These are phyloP conservation scores for Hymenoscyphus fraxineus DNA, from an alignment of 2,329 filamentous ascomycete species.

Conservation along the genomic window DNA sequence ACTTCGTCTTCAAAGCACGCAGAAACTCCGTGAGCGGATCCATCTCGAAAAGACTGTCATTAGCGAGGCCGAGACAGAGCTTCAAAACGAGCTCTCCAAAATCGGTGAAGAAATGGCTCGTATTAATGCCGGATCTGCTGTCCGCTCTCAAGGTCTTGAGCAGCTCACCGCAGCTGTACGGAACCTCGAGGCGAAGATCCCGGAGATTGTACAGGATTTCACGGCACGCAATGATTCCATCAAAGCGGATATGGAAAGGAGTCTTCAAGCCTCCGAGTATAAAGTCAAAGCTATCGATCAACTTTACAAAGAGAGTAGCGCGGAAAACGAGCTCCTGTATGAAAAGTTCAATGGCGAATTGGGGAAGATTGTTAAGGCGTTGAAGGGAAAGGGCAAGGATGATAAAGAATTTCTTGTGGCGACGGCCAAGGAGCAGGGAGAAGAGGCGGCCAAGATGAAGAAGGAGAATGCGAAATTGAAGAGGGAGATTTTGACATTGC, in stretches of 20 bases:
- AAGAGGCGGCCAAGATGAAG: constrained; percentile 73
- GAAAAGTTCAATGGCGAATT: constrained; percentile 90
- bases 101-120: constrained; percentile 77
- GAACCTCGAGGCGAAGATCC: constrained; percentile 65
- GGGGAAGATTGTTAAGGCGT: constrained; percentile 72
- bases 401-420: constrained; percentile 74
- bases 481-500: constrained; percentile 63
- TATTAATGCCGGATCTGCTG: constrained; percentile 42
- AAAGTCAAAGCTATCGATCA: constrained; percentile 82
- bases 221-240: constrained; percentile 59
- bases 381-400: constrained; percentile 68
- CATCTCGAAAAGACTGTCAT: constrained; percentile 76
- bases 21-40: constrained; percentile 78
- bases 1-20: constrained; percentile 65
- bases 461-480: constrained; percentile 83
- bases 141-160: constrained; percentile 30
- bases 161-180: constrained; percentile 56
- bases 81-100: constrained; percentile 73
- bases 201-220: constrained; percentile 55
- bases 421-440: constrained; percentile 67
- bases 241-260: constrained; percentile 66
- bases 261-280: constrained; percentile 68
- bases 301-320: constrained; percentile 79
- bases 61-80: constrained; percentile 61
- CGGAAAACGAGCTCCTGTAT: constrained; percentile 91